phyloP scores from a whole-genome alignment of 495 filamentous ascomycete genomes.

The Penicillium argentinense region DNA sequence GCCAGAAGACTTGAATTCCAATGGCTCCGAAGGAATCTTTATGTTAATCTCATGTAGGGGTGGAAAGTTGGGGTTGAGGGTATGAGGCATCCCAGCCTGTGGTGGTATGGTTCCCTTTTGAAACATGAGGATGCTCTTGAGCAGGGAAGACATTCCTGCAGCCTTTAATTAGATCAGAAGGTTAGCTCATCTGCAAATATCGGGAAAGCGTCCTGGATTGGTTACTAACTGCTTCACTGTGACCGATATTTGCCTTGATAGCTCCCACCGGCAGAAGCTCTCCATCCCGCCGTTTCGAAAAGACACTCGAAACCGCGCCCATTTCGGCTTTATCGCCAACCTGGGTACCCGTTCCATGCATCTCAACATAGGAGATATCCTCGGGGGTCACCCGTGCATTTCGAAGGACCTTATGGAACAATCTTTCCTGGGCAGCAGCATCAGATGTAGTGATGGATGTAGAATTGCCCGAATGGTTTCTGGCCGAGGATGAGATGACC shows the following conservation, averaged over 20 bases:
- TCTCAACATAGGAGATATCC: constrained; percentile 52
- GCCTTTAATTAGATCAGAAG: no score
- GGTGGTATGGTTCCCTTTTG: constrained; percentile 30
- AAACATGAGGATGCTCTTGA: constrained; percentile 36
- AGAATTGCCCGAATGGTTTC: constrained; percentile 43
- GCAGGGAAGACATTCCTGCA: constrained; percentile 26
- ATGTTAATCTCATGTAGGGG: no score
- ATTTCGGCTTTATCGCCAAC: constrained; percentile 35
- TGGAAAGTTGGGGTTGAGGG: no score
- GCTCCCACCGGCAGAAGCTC: constrained; percentile 26
- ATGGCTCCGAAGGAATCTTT: no score
- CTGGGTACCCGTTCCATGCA: constrained; percentile 48
- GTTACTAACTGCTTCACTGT: constrained; percentile 40
- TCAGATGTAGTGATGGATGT: constrained; percentile 44
- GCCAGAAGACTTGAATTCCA: no score
- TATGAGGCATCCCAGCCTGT: no score
- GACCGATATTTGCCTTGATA: constrained; percentile 37
- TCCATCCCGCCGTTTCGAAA: constrained; percentile 9
- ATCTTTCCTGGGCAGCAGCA: constrained; percentile 43
- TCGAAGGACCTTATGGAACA: constrained; percentile 44
- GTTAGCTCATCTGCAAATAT: no score
- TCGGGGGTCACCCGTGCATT: constrained; percentile 43
- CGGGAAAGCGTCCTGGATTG: no score
- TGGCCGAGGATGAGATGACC: constrained; percentile 32
- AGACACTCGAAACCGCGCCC: constrained; percentile 23